These are phyloP conservation scores for Candida palmyrensis DNA, from an alignment of 805 yeast species.

Conservation along the genomic window DNA sequence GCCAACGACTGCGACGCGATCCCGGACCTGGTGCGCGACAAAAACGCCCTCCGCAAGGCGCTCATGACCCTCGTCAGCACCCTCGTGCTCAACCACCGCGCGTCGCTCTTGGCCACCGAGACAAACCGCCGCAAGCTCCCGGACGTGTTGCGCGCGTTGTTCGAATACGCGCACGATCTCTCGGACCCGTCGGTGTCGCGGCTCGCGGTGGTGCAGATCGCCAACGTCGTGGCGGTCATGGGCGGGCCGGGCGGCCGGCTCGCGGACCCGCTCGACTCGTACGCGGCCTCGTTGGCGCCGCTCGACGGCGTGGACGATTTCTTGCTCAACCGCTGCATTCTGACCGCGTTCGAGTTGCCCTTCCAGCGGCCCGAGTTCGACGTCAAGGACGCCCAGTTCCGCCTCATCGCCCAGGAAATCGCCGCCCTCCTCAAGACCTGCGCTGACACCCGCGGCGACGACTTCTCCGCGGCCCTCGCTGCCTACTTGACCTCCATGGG, in stretches of 20 bases:
- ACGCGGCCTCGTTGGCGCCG: slow-evolving; percentile 39
- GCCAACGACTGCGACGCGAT: slow-evolving; percentile 28
- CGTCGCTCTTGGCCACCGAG: slow-evolving; percentile 69
- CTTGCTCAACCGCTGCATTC: slow-evolving; percentile 62
- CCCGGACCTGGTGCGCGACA: slow-evolving; percentile 65
- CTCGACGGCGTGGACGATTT: slow-evolving; percentile 69
- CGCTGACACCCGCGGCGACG: slow-evolving; percentile 37
- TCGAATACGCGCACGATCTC: slow-evolving; percentile 59
- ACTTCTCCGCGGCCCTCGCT: slow-evolving; percentile 43
- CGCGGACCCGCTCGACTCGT: slow-evolving; percentile 55
- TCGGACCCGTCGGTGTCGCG: slow-evolving; percentile 64
- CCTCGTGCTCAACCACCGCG: slow-evolving; percentile 69
- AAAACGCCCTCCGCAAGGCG: slow-evolving; percentile 60
- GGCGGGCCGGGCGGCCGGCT: slow-evolving; percentile 63
- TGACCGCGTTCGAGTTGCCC: slow-evolving; percentile 74
- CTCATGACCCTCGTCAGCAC: slow-evolving; percentile 66
- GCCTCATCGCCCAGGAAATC: slow-evolving; percentile 70
- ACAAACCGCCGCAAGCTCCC: slow-evolving; percentile 61
- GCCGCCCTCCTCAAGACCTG: slow-evolving; percentile 64
- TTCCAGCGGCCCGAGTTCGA: slow-evolving; percentile 60
- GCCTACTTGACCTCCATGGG: slow-evolving; percentile 52
- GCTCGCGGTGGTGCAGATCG: slow-evolving; percentile 62
- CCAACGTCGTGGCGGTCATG: slow-evolving; percentile 55
- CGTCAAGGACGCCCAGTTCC: slow-evolving; percentile 72
- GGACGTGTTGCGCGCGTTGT: slow-evolving; percentile 53